Evolutionary conservation across 805 yeast genomes (phyloP).

Genomic region (Lipomyces lipofer): DNA sequence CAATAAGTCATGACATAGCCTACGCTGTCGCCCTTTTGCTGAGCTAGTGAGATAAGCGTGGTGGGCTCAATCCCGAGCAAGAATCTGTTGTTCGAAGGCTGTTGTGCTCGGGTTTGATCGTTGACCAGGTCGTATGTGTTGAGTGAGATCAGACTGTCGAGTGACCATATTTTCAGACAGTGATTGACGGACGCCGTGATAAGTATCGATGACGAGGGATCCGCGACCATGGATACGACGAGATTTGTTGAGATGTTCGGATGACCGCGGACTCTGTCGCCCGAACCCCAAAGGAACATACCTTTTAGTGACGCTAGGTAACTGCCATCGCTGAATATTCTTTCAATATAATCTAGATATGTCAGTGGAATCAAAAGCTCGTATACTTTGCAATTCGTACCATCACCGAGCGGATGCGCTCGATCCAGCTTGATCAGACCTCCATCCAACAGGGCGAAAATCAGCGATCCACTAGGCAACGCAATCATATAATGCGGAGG

Average conservation of each 20-base stretch:
- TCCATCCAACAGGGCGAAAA: constrained; percentile 75
- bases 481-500: constrained; percentile 56
- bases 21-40: constrained; percentile 8
- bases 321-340: constrained; percentile 56
- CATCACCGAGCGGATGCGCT: constrained; percentile 34
- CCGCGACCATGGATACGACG: constrained; percentile 41
- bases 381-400: constrained; percentile 5
- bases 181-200: constrained; percentile 58
- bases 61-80: constrained; percentile 40
- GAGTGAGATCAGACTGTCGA: constrained; percentile 42
- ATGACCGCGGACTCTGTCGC: constrained; percentile 46
- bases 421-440: constrained; percentile 51
- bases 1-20: constrained; percentile 42
- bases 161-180: constrained; percentile 60
- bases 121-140: constrained; percentile 30
- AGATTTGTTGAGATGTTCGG: constrained; percentile 45
- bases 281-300: constrained; percentile 39
- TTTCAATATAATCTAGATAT: constrained; percentile 24
- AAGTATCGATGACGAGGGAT: constrained; percentile 37
- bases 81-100: constrained; percentile 29
- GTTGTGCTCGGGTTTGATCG: constrained; percentile 4
- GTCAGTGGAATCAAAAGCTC: not conserved
- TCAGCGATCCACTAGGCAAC: constrained; percentile 46
- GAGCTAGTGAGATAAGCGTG: constrained; percentile 35
- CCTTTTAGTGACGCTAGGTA: constrained; percentile 41